Conservation (phyloP, 345 rosid species). For the Gossypium raimondii region DNA sequence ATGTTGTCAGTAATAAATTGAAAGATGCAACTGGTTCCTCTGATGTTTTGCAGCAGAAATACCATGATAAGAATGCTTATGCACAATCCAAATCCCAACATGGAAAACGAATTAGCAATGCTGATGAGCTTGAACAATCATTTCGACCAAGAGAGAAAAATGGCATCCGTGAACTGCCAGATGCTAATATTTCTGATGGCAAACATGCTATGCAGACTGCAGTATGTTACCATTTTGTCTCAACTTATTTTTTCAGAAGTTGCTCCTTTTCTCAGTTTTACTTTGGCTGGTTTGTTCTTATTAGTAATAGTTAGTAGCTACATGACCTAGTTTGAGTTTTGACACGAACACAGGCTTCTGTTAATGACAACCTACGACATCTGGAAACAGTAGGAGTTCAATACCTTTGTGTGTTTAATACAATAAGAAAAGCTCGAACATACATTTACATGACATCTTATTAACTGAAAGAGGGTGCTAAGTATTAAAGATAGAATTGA, state of each 20-base stretch:
- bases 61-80: conserved; percentile 43
- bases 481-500: neutral
- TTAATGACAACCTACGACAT: conserved; percentile 11
- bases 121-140: conserved; percentile 39
- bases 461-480: neutral
- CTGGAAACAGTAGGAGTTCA: neutral
- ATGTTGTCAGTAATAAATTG: conserved; percentile 35
- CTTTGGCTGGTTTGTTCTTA: neutral
- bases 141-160: conserved; percentile 48
- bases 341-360: neutral
- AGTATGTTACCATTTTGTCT: conserved; percentile 36
- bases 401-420: neutral
- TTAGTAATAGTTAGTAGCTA: neutral
- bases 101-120: conserved; percentile 34
- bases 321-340: neutral
- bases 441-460: neutral
- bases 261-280: neutral
- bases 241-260: neutral
- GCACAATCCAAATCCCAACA: conserved; percentile 42
- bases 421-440: neutral
- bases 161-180: conserved; percentile 45
- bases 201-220: conserved; percentile 37
- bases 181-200: conserved; percentile 53
- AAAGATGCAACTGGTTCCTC: conserved; percentile 46
- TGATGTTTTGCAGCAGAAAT: conserved; percentile 43